Evolutionary conservation across 345 rosid species (phyloP), one percentile per base, ranked within the genome.

Genomic region (Brassica carinata): DNA sequence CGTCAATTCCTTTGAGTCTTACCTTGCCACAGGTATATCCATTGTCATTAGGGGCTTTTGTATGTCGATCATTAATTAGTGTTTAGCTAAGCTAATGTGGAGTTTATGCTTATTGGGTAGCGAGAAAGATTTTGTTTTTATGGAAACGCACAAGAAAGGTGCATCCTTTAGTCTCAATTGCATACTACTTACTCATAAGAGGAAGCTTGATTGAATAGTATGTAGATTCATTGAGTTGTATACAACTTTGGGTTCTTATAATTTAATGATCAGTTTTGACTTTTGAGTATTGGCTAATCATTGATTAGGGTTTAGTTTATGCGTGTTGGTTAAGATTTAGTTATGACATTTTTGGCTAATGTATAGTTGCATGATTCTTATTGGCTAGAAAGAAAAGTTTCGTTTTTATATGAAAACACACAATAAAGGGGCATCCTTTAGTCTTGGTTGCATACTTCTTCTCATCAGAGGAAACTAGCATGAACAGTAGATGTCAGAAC

Each of bases 1-100:
- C 81, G 98, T 93, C 76, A 96, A 96, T 71, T 96, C 99, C 2
- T 98, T 96, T 15, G 99, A 96, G 72, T 93, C 97, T 51, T 40
- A 97, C 40, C 90, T 96, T 27, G 88, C 90, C 73, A 88, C 98
- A 4, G 98, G 99, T 61, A 13, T 8, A 38, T 38, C 26, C 26
- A 51, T 31, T 66, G 2, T 15, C 61, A 34, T 34, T 40, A 40
- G 48, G n/a, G 1, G 55, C 5, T 51, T 51, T 51, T 72, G 26
- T 19, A n/a, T 43, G 10, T 64, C 17, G 58, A 67, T 73, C 62
- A 55, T 53, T 55, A 2, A 7, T 30, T n/a, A 53, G 19, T 77
- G 64, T 7, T 65, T 65, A 0, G 23, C 36, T 62, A 68, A 13
- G 69, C 26, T 63, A 51, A 51, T n/a, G 7, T 48, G 11, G 26